These are phyloP conservation scores for Nemania bipapillata DNA, from an alignment of 2,329 filamentous ascomycete species.

Conservation along the genomic window DNA sequence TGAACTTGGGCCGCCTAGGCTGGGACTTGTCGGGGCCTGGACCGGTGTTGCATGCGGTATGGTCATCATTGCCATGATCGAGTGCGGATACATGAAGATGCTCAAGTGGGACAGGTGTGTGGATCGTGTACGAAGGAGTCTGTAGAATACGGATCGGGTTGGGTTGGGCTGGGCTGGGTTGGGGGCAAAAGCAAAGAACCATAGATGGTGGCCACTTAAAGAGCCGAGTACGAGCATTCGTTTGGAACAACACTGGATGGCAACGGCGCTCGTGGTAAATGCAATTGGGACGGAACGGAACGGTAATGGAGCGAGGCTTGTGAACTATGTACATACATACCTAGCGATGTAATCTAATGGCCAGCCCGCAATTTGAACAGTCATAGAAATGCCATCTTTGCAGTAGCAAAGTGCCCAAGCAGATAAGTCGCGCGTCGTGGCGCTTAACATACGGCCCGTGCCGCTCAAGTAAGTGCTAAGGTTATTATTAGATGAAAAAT, in stretches of 20 bases:
- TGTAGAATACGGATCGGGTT: conserved; percentile 1
- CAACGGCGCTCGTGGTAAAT: not conserved
- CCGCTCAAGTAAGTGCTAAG: too few relatives aligned
- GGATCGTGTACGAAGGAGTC: conserved; percentile 22
- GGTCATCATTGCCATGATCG: conserved; percentile 48
- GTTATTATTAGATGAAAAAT: too few relatives aligned
- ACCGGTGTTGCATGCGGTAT: conserved; percentile 52
- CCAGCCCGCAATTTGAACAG: not conserved
- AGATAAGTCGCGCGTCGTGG: too few relatives aligned
- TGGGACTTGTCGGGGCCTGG: conserved; percentile 53
- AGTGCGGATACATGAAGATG: conserved; percentile 51
- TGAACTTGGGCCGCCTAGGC: conserved; percentile 50
- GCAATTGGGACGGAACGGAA: not conserved
- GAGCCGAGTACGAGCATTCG: not conserved
- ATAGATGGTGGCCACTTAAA: not conserved
- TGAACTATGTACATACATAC: conserved; percentile 25
- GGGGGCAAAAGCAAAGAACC: not conserved
- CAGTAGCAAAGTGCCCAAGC: not conserved
- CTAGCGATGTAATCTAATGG: conserved; percentile 19
- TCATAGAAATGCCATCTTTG: not conserved
- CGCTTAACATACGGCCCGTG: too few relatives aligned
- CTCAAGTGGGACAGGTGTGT: conserved; percentile 43
- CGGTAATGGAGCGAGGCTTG: not conserved
- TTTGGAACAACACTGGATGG: not conserved
- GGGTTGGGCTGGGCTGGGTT: too few relatives aligned